Conservation (phyloP, 257 asterid species). For the Plantago ovata region DNA sequence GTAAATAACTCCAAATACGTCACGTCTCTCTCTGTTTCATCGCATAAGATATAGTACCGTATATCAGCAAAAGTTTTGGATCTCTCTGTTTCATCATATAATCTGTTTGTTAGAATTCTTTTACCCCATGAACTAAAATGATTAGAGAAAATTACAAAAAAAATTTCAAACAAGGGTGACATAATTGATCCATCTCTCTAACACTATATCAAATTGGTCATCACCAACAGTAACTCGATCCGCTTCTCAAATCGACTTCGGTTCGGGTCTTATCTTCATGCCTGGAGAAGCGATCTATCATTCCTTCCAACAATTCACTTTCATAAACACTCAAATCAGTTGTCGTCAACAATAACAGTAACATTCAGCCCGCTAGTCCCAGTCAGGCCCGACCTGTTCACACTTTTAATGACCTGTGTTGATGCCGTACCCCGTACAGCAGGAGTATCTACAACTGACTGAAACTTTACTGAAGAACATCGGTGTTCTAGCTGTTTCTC, state of each 20-base stretch:
- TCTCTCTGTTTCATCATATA: too few relatives aligned
- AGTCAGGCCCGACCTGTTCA: slow-evolving; percentile 58
- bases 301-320: slow-evolving; percentile 43
- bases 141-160: too few relatives aligned
- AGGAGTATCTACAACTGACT: slow-evolving; percentile 54
- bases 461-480: slow-evolving; percentile 68
- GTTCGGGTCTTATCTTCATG: slow-evolving; percentile 78
- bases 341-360: not conserved
- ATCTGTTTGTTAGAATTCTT: too few relatives aligned
- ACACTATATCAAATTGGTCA: too few relatives aligned
- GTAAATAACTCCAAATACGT: too few relatives aligned
- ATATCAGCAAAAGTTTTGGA: too few relatives aligned
- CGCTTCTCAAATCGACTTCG: slow-evolving; percentile 45
- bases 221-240: not conserved
- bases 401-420: slow-evolving; percentile 80
- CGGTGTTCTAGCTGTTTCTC: slow-evolving; percentile 67
- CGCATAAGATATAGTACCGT: too few relatives aligned
- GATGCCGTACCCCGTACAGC: slow-evolving; percentile 82
- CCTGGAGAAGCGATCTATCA: slow-evolving; percentile 72
- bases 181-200: too few relatives aligned
- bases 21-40: too few relatives aligned
- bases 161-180: too few relatives aligned
- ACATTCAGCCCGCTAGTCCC: slow-evolving; percentile 24
- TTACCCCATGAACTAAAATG: too few relatives aligned
- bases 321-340: slow-evolving; percentile 43